Percentiles rank a stretch among this genome's conserved stretches.
phyloP scores from a whole-genome alignment of 495 filamentous ascomycete species.

The Neurospora sp. region DNA sequence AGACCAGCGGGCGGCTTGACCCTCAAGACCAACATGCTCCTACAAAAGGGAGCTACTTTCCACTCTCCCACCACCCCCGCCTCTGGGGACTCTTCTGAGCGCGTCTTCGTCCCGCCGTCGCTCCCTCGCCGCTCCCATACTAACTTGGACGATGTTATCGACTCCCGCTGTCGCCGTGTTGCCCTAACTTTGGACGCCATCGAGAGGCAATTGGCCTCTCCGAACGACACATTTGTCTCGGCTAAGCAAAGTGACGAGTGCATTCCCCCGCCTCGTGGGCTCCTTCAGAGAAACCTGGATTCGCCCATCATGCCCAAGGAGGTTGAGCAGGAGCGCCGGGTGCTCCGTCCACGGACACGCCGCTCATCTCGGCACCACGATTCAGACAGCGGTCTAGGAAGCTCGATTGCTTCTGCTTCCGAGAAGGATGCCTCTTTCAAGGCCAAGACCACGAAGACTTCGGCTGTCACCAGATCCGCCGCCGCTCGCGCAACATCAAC shows the following conservation, averaged over 20 bases:
- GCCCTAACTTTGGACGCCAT: conserved; percentile 40
- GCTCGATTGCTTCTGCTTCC: conserved; percentile 38
- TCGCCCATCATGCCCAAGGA: conserved; percentile 28
- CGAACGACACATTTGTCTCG: conserved; percentile 17
- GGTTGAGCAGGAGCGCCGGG: conserved; percentile 29
- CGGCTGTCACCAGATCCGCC: conserved; percentile 41
- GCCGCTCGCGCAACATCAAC: conserved; percentile 28
- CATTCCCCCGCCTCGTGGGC: conserved; percentile 39
- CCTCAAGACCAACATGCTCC: conserved; percentile 41
- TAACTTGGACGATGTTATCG: conserved; percentile 51
- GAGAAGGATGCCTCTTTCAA: conserved; percentile 19
- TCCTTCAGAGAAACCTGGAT: conserved; percentile 39
- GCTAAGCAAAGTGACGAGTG: conserved; percentile 32
- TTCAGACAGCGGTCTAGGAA: conserved; percentile 53
- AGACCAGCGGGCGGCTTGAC: conserved; percentile 33
- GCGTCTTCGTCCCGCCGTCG: conserved; percentile 36
- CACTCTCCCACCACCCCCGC: conserved; percentile 40
- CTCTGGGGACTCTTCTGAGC: conserved; percentile 24
- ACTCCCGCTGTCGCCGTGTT: conserved; percentile 42
- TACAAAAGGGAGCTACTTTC: conserved; percentile 58
- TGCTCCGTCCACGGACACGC: conserved; percentile 41
- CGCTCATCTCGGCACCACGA: conserved; percentile 42
- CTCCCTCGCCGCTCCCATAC: conserved; percentile 53
- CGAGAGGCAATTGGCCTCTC: conserved; percentile 33
- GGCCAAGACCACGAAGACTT: conserved; percentile 22